phyloP scores from a whole-genome alignment of 1,284 basidiomycete genomes.

The Fomitopsis palustris region DNA sequence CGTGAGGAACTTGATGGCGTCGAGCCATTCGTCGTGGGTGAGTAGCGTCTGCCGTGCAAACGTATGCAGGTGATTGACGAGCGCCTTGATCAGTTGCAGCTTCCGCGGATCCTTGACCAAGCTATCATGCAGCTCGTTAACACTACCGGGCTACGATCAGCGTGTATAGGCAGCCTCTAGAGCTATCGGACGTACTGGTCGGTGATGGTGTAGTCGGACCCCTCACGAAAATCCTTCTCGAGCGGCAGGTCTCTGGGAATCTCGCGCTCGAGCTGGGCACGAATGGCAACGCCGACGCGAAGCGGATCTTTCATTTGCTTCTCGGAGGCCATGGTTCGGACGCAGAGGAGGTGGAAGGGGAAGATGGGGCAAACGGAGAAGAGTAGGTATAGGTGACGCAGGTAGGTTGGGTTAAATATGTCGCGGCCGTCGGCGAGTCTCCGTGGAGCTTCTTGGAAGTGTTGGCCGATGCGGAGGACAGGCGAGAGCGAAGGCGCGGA shows the following conservation, averaged over 20 bases:
- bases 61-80: slow-evolving; percentile 36
- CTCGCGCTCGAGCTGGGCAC: slow-evolving; percentile 33
- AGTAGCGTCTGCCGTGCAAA: slow-evolving; percentile 38
- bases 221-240: slow-evolving; percentile 33
- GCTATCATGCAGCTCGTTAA: slow-evolving; percentile 29
- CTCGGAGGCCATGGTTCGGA: slow-evolving; percentile 20
- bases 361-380: neutral
- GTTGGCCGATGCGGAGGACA: neutral
- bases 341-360: neutral
- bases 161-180: neutral
- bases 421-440: neutral
- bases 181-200: slow-evolving; percentile 23
- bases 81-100: slow-evolving; percentile 32
- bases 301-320: slow-evolving; percentile 35
- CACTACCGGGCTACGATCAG: slow-evolving; percentile 11
- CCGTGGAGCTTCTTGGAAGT: neutral
- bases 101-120: slow-evolving; percentile 33
- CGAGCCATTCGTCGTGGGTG: slow-evolving; percentile 37
- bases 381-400: neutral
- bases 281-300: slow-evolving; percentile 34
- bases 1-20: slow-evolving; percentile 33
- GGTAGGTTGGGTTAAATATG: neutral
- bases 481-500: neutral
- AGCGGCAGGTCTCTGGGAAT: slow-evolving; percentile 34
- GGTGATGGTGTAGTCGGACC: slow-evolving; percentile 32